Evolutionary conservation across 2,329 filamentous ascomycete species (phyloP), one percentile per base, ranked within the genome.

Genomic region (Allantophomopsis cytisporea): DNA sequence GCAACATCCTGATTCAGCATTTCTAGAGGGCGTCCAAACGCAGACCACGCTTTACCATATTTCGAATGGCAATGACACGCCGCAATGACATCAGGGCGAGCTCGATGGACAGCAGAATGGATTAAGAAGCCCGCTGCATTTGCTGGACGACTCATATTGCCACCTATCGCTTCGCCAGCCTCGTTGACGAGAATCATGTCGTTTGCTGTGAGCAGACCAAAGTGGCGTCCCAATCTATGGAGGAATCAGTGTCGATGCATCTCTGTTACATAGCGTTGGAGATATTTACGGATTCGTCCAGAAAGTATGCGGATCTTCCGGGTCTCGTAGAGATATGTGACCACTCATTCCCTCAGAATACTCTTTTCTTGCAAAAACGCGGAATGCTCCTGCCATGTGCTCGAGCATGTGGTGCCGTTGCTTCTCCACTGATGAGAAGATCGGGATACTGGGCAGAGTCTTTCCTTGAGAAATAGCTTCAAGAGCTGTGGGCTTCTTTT

Each of bases 181-280:
- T 73, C 64, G 47, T 76, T 63, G 2, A 81, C 75, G n/a, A 69
- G 69, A 40, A 81, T 77, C 17, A 82, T 62, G 43, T 81, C 74
- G 0, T 70, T 75, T 0, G 65, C 63, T 36, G 69, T 76, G 39
- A 79, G 39, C 31, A 17, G 23, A 20, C 18, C 17, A 36, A 35
- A 18, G 28, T 28, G 60, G 7, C 62, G 63, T 20, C 58, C 60
- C 31, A 28, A 10, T 8, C 23, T 28, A 28, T 12, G 8, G 23
- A 28, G 23, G 10, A 28, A 12, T 28, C 11, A 28, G 23, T 28
- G 11, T 12, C 23, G 23, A 28, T 28, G 23, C 7, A 28, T 28
- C 23, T 28, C 23, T 12, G 23, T 8, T 28, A 28, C 11, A 28
- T 5, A 12, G 8, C 23, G 11, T 28, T 12, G 11, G 23, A 28